Evolutionary conservation across 2,329 filamentous ascomycete species (phyloP).

Genomic region (Botrytis fabae): DNA sequence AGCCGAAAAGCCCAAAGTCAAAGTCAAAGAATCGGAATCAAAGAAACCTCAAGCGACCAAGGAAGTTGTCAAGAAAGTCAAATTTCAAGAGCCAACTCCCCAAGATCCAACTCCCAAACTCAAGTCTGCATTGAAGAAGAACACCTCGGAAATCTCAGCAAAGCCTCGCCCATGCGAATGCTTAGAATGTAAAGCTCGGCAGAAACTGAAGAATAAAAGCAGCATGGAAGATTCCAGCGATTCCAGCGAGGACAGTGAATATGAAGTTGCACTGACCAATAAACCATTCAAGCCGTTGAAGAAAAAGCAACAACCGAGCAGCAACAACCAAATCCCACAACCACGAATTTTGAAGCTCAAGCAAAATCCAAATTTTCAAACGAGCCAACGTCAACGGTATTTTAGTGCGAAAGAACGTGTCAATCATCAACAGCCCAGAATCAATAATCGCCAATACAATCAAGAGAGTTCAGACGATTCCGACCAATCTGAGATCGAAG

Average conservation of each 20-base stretch:
- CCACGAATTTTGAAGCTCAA: background rate
- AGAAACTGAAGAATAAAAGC: slow-evolving; percentile 13
- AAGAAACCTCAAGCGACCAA: background rate
- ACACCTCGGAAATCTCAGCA: background rate
- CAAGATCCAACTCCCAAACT: slow-evolving; percentile 9
- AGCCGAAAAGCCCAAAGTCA: background rate
- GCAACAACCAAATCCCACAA: background rate
- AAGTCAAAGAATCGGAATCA: background rate
- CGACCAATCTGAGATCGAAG: background rate
- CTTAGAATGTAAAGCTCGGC: background rate
- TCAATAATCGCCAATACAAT: slow-evolving; percentile 1
- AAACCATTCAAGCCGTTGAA: background rate
- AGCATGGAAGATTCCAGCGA: slow-evolving; percentile 19
- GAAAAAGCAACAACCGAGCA: slow-evolving; percentile 8
- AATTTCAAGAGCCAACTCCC: slow-evolving; percentile 9
- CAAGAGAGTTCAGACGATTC: slow-evolving; percentile 8
- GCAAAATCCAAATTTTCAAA: background rate
- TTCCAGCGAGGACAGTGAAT: background rate
- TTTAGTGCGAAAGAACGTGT: background rate
- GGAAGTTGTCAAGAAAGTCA: slow-evolving; percentile 14
- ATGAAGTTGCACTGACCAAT: slow-evolving; percentile 5
- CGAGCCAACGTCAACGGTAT: background rate
- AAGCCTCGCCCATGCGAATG: slow-evolving; percentile 7
- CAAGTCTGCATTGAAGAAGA: slow-evolving; percentile 19
- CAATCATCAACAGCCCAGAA: background rate